phyloP scores from a whole-genome alignment of 164 flowering plant genomes.

The Vitis rotundifolia region DNA sequence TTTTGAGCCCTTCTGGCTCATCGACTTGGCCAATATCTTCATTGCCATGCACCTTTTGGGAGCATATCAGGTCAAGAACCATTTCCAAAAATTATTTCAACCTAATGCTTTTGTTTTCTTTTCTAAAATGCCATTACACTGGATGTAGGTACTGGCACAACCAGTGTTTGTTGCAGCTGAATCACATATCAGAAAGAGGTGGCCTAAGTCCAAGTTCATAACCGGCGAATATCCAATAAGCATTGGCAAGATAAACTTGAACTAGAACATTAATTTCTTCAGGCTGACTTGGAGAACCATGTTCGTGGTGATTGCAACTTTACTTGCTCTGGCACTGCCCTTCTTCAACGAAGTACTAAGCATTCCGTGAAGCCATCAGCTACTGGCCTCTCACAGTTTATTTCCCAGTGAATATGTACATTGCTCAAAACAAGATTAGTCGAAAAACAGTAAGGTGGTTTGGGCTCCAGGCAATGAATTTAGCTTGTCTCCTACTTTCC shows the following conservation, averaged over 20 bases:
- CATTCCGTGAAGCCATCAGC: conserved; percentile 49
- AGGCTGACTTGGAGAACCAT: conserved; percentile 41
- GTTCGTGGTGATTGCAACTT: conserved; percentile 34
- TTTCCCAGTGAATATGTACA: conserved; percentile 61
- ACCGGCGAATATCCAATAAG: conserved; percentile 18
- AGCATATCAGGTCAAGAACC: conserved; percentile 44
- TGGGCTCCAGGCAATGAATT: conserved; percentile 34
- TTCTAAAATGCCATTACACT: too few species aligned
- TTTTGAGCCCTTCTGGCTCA: conserved; percentile 63
- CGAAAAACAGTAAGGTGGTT: conserved; percentile 29
- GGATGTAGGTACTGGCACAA: conserved; percentile 37
- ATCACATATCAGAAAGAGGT: too few species aligned
- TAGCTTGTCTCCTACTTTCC: conserved; percentile 40
- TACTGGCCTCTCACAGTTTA: conserved; percentile 60
- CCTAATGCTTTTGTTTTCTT: too few species aligned
- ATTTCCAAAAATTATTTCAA: too few species aligned
- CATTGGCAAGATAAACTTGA: conserved; percentile 9
- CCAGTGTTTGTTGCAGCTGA: conserved; percentile 21
- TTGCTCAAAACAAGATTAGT: conserved; percentile 32
- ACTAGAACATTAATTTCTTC: conserved; percentile 7
- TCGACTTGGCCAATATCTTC: conserved; percentile 54
- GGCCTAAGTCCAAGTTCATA: conserved; percentile 6
- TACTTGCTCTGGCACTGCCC: conserved; percentile 52
- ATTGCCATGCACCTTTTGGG: conserved; percentile 65
- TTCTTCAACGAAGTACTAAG: conserved; percentile 59